Evolutionary conservation across 2,329 filamentous ascomycete species (phyloP).

Genomic region (Phialophora tarda): DNA sequence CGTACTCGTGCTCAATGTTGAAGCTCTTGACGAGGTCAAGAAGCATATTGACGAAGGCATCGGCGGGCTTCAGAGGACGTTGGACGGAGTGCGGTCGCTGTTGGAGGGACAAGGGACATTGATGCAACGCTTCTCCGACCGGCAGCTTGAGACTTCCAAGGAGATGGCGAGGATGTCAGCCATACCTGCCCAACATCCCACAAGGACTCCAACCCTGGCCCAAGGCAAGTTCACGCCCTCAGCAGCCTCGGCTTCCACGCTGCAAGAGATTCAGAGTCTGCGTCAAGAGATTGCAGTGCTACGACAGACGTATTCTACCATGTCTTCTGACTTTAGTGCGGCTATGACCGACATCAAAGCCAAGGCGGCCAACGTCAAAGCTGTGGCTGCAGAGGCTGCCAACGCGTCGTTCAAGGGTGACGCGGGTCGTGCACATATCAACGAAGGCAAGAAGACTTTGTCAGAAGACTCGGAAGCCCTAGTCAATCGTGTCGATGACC

Average conservation of each 20-base stretch:
- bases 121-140: conserved; percentile 84
- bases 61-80: conserved; percentile 75
- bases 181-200: conserved; percentile 49
- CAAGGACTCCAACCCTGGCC: conserved; percentile 44
- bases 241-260: conserved; percentile 56
- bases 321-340: conserved; percentile 83
- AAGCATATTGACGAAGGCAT: conserved; percentile 93
- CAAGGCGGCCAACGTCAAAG: conserved; percentile 83
- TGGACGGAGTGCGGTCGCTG: conserved; percentile 84
- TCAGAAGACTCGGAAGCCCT: conserved; percentile 87
- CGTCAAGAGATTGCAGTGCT: conserved; percentile 88
- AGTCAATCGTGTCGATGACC: conserved; percentile 88
- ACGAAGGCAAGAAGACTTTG: conserved; percentile 82
- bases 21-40: conserved; percentile 93
- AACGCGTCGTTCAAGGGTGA: conserved; percentile 76
- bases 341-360: conserved; percentile 83
- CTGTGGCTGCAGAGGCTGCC: conserved; percentile 70
- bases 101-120: conserved; percentile 82
- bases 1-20: conserved; percentile 92
- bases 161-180: conserved; percentile 75
- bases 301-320: conserved; percentile 89
- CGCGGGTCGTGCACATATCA: conserved; percentile 83
- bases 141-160: conserved; percentile 85
- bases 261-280: conserved; percentile 79
- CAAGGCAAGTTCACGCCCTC: conserved; percentile 42